A percentile compares a stretch with the other conserved stretches of the same genome.
phyloP scores from a whole-genome alignment of 768 basidiomycete genomes.

The Termitomyces sp. region DNA sequence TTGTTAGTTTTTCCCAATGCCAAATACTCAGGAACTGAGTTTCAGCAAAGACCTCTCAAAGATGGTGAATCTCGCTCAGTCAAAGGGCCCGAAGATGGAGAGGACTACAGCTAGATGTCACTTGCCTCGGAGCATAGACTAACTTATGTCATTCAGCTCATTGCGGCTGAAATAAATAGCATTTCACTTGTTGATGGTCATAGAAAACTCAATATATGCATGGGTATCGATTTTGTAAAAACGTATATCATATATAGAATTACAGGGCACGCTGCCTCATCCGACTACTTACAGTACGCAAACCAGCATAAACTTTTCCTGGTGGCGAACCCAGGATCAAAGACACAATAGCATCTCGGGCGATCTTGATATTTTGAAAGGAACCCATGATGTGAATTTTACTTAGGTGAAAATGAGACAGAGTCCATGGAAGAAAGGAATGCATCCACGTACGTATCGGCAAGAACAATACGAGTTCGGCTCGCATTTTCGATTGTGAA shows the following conservation, averaged over 20 bases:
- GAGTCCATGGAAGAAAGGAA: not conserved
- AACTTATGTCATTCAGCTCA: no score
- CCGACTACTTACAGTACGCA: slow-evolving; percentile 86
- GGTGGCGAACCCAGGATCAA: slow-evolving; percentile 94
- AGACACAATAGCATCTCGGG: slow-evolving; percentile 92
- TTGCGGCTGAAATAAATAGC: no score
- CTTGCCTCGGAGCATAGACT: no score
- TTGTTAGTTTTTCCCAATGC: not conserved
- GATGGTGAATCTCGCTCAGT: no score
- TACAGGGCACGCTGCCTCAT: slow-evolving; percentile 90
- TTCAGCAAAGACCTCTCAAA: not conserved
- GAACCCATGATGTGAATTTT: slow-evolving; percentile 99
- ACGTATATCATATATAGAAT: slow-evolving; percentile 12
- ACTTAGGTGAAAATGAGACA: slow-evolving; percentile 33
- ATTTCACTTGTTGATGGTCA: no score
- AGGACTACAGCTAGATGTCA: no score
- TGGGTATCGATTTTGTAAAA: not conserved
- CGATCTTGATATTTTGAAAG: slow-evolving; percentile 98
- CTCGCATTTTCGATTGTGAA: slow-evolving; percentile 98
- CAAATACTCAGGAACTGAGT: not conserved
- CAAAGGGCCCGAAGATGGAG: no score
- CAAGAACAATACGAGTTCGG: slow-evolving; percentile 95
- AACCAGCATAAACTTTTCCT: slow-evolving; percentile 87
- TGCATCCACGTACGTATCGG: slow-evolving; percentile 77
- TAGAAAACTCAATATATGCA: not conserved